Evolutionary conservation across 192 early-diverging fungal genomes (phyloP), one percentile per base, ranked within the genome.

Genomic region (Spinellus fusiger): DNA sequence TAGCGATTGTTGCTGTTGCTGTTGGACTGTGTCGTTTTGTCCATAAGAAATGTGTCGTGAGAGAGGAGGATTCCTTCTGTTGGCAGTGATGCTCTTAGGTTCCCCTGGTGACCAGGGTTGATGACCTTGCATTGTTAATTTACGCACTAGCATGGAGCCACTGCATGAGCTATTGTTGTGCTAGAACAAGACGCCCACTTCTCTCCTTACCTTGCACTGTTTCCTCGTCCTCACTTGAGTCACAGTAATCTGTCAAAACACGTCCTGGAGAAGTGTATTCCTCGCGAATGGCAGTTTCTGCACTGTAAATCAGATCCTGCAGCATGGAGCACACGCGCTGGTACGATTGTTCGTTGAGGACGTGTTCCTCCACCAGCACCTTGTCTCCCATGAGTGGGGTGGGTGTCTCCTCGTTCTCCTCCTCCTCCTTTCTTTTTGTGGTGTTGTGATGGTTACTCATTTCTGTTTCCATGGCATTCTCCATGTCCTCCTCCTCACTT

Each of bases 351-450:
- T 61, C 59, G 12, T 46, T 37, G 22, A 48, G 28, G 10, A 37
- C 57, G 1, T 59, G 44, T 49, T 59, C 57, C 40, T 44, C 40
- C n/a, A n/a, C n/a, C n/a, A n/a, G n/a, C n/a, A n/a, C n/a, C n/a
- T n/a, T n/a, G n/a, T n/a, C n/a, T n/a, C n/a, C n/a, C n/a, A n/a
- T n/a, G n/a, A n/a, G n/a, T n/a, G n/a, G n/a, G n/a, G n/a, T n/a
- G n/a, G 40, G 40, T 44, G 13, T n/a, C 13, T n/a, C 40, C 40
- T 44, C 18, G 4, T 44, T 3, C 40, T 12, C 40, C 13, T n/a
- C 35, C 35, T 12, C 13, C 40, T 18, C 40, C n/a, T n/a, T n/a
- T n/a, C n/a, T n/a, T n/a, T n/a, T 48, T 59, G 44, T 33, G 40
- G 38, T 48, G 38, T 27, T 15, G 27, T 20, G 18, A 28, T 48